Evolutionary conservation across 2,329 filamentous ascomycete species (phyloP).

Genomic region (Penicillium sp.): DNA sequence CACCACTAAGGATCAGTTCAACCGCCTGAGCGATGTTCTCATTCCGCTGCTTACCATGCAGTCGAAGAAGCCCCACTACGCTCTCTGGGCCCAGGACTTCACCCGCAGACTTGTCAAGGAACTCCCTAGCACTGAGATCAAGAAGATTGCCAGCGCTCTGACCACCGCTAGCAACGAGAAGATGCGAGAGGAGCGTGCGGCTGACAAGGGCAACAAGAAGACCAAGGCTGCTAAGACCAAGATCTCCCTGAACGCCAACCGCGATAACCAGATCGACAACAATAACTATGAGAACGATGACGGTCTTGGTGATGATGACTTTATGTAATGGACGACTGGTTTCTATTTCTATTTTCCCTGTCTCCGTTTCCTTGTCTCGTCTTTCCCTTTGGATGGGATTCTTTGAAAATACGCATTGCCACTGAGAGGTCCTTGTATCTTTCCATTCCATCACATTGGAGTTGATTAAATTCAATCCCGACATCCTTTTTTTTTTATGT

Average conservation of each 20-base stretch:
- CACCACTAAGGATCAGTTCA: constrained; percentile 80
- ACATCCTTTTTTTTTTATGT: not conserved
- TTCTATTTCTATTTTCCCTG: constrained; percentile 7
- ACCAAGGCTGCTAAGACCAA: constrained; percentile 95
- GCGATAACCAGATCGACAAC: constrained; percentile 63
- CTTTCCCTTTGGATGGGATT: constrained; percentile 4
- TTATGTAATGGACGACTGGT: constrained; percentile 42
- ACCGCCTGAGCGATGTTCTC: constrained; percentile 73
- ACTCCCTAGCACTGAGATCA: constrained; percentile 87
- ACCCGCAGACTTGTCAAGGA: constrained; percentile 83
- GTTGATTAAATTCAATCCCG: not conserved
- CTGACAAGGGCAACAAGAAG: constrained; percentile 95
- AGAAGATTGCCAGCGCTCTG: constrained; percentile 85
- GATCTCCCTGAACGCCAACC: constrained; percentile 68
- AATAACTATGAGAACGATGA: constrained; percentile 78
- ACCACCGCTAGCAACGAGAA: constrained; percentile 96
- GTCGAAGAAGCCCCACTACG: constrained; percentile 85
- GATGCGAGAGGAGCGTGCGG: constrained; percentile 95
- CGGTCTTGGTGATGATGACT: constrained; percentile 67
- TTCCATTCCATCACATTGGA: not conserved
- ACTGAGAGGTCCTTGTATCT: not conserved
- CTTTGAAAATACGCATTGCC: constrained; percentile 13
- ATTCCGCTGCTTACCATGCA: constrained; percentile 72
- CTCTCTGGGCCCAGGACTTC: constrained; percentile 87
- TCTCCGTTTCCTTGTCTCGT: constrained; percentile 14